Base-by-base conservation (phyloP, 169 alveolate species). In the Eimeria falciformis region DNA sequence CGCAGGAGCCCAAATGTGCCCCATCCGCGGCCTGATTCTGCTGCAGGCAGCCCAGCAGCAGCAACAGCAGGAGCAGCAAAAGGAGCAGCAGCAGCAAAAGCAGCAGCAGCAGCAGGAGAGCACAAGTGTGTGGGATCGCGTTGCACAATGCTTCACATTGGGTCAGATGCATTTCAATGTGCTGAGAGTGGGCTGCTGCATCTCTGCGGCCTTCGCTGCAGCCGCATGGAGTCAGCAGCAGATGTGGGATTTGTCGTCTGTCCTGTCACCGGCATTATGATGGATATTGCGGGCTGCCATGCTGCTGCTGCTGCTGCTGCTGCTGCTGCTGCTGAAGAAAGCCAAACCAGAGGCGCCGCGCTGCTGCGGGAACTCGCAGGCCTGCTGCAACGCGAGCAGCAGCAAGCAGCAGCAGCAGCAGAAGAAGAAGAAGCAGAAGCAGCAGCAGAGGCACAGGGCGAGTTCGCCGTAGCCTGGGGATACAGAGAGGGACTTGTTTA, bases 381-480 rank as follows among this genome's bases (percentile, higher is more conserved):
- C 25, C 71, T 2, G 9, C 9, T 17, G 45, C 45, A 40, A 46
- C 78, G 6, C 78, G 12, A 2, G 29, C 6, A n/a, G 78, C 25
- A 12, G 21, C 2, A 40, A 27, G 78, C 45, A 27, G 78, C 50
- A 11, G 78, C 40, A 7, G 45, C 83, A 71, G 83, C 62, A 71
- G 83, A 53, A 71, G 83, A n/a, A n/a, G n/a, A n/a, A n/a, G 58
- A 71, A 45, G 83, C 83, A 71, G 83, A 14, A 71, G 83, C 83
- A 71, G 56, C 83, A 33, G 83, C 46, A 12, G 83, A 14, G 18
- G 58, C 83, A 4, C n/a, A 18, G 5, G 83, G 43, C 6, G 83
- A 18, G 27, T 14, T 1, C 37, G 46, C 25, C 1, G 62, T 37
- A 40, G 62, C 83, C 7, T 2, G 58, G 5, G 6, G 62, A 27